phyloP scores from a whole-genome alignment of 1,284 basidiomycete species.

The Trametes hirsuta region DNA sequence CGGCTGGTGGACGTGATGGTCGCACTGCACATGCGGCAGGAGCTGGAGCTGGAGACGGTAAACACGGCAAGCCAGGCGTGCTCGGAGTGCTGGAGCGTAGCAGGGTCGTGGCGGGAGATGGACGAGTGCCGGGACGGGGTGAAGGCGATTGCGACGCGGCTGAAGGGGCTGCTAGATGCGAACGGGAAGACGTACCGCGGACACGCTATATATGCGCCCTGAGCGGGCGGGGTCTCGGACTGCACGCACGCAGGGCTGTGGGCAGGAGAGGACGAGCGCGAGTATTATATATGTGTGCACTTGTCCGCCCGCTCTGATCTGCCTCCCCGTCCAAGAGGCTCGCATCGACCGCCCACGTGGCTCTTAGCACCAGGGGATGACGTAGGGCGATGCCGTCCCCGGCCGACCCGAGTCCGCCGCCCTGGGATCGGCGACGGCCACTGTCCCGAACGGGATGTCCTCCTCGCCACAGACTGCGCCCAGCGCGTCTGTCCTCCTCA shows the following conservation, averaged over 20 bases:
- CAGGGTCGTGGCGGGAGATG: conserved; percentile 67
- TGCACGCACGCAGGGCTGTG: no score
- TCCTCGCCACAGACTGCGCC: neutral
- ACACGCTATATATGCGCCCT: conserved; percentile 62
- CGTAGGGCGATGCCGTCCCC: neutral
- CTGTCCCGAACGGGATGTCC: neutral
- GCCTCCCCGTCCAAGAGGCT: neutral
- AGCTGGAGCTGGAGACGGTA: conserved; percentile 73
- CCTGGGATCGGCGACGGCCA: neutral
- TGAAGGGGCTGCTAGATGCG: conserved; percentile 67
- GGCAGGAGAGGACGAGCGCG: neutral
- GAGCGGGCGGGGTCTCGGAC: neutral
- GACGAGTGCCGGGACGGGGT: conserved; percentile 63
- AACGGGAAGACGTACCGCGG: conserved; percentile 70
- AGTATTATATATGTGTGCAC: neutral
- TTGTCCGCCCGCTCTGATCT: neutral
- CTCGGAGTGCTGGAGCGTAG: conserved; percentile 80
- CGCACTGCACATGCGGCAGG: conserved; percentile 62
- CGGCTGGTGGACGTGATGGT: conserved; percentile 71
- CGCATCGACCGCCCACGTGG: conserved; percentile 11
- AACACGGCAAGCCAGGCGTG: conserved; percentile 74
- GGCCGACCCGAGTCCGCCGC: neutral
- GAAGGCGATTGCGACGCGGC: conserved; percentile 57
- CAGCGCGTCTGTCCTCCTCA: neutral
- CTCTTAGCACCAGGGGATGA: neutral